Base-by-base conservation (phyloP, 73 alveolate species). In the Blepharisma stoltei region DNA sequence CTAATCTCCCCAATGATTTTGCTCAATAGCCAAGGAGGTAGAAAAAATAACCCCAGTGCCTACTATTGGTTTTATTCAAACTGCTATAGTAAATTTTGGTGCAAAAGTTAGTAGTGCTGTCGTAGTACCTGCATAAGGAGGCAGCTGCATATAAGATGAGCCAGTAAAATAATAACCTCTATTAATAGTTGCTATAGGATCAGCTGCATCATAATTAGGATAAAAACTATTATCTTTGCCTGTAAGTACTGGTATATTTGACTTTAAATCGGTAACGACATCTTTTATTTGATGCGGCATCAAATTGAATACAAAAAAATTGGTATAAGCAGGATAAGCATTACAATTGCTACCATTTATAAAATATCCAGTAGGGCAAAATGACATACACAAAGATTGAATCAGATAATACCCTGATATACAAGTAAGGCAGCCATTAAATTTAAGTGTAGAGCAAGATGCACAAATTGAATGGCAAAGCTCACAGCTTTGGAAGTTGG, bases 111-210 rank as follows among this genome's bases (percentile, higher is more conserved):
- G 46, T 38, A 60, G 5, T 20, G 73, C 47, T 25, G 23, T 1
- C 14, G 73, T 14, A 60, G 38, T 5, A 2, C 73, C 45, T 60
- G 73, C 23, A 25, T 60, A 60, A 25, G 73, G 73, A 3, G 73
- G 73, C 47, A 60, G 14, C 14, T 18, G 23, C 18, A 60, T 38
- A 2, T 60, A 14, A 60, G 46, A 14, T 9, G 73, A n/a, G 2
- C 73, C 73, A 18, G 48, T 60, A 5, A 60, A 60, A 25, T 60
- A 60, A 60, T 18, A 60, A 1, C 73, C 73, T 60, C 73, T 60
- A 8, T 60, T 60, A 25, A 14, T 14, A 2, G 73, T 2, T 14
- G 48, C 73, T 8, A 20, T 0, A 18, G 73, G 73, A 60, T 60
- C 73, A 25, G 14, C 47, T 20, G 73, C 11, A n/a, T 60, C 73